Conservation (phyloP, 106 monocot species). For the Dendrobium catenatum region DNA sequence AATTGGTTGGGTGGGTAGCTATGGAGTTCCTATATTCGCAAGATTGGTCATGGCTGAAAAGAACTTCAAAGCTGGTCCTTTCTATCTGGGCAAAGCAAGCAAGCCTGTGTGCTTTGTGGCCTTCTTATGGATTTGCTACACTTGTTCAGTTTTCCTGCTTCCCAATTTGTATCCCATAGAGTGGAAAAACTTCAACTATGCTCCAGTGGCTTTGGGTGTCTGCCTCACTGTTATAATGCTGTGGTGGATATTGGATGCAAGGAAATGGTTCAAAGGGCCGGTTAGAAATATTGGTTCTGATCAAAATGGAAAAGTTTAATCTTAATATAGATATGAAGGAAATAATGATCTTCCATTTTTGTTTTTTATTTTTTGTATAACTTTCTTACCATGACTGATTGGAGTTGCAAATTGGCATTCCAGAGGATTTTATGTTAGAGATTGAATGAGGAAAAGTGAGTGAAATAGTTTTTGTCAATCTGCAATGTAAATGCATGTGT, state of each 20-base stretch:
- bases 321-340: too few species aligned
- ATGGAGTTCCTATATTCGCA: constrained; percentile 72
- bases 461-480: too few species aligned
- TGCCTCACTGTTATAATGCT: constrained; percentile 41
- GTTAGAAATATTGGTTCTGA: constrained; percentile 54
- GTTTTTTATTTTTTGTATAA: too few species aligned
- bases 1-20: constrained; percentile 68
- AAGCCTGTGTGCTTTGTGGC: constrained; percentile 58
- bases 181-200: constrained; percentile 60
- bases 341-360: too few species aligned
- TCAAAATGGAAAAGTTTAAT: not conserved
- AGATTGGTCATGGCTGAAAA: constrained; percentile 59
- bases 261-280: constrained; percentile 83
- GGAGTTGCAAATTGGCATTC: too few species aligned
- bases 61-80: constrained; percentile 62
- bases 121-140: constrained; percentile 77
- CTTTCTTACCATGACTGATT: too few species aligned
- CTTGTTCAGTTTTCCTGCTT: constrained; percentile 63
- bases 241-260: constrained; percentile 73
- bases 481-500: too few species aligned
- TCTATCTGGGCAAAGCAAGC: constrained; percentile 50
- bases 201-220: constrained; percentile 49
- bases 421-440: too few species aligned
- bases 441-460: too few species aligned
- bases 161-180: constrained; percentile 60